phyloP scores from a whole-genome alignment of 106 monocot species.

The Iris macrosiphon region DNA sequence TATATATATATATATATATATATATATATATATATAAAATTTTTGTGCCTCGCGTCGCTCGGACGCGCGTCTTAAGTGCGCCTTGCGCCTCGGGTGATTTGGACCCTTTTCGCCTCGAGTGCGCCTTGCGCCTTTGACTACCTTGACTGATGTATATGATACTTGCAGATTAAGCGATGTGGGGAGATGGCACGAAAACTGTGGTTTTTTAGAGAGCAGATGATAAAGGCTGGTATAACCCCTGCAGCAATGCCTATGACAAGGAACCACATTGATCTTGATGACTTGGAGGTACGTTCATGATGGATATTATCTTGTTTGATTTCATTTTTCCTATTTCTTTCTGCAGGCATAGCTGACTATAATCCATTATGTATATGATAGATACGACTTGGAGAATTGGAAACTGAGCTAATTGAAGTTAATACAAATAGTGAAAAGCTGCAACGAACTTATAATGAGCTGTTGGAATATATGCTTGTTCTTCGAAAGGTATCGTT shows the following conservation, averaged over 20 bases:
- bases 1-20: too few relatives aligned
- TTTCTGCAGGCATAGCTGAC: neutral
- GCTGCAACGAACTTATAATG: slow-evolving; percentile 79
- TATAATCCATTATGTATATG: neutral
- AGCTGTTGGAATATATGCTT: slow-evolving; percentile 82
- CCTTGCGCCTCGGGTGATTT: too few relatives aligned
- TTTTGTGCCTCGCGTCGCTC: too few relatives aligned
- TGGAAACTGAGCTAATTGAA: slow-evolving; percentile 89
- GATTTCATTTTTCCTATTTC: neutral
- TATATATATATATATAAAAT: too few relatives aligned
- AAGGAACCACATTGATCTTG: slow-evolving; percentile 51
- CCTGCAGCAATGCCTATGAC: slow-evolving; percentile 38
- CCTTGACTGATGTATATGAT: neutral
- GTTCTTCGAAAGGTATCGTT: slow-evolving; percentile 67
- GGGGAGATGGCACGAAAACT: slow-evolving; percentile 97
- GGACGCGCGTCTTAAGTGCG: too few relatives aligned
- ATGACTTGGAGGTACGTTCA: slow-evolving; percentile 79
- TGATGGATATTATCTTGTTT: neutral
- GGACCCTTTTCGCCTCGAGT: too few relatives aligned
- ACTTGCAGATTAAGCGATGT: slow-evolving; percentile 83
- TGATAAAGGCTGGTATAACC: slow-evolving; percentile 72
- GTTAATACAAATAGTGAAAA: slow-evolving; percentile 88
- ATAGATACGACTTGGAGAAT: slow-evolving; percentile 82
- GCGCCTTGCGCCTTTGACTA: too few relatives aligned
- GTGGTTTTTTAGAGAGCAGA: slow-evolving; percentile 83